These are phyloP conservation scores for Colletotrichum brevisporum DNA, from an alignment of 2,329 filamentous ascomycete genomes.

Conservation along the genomic window DNA sequence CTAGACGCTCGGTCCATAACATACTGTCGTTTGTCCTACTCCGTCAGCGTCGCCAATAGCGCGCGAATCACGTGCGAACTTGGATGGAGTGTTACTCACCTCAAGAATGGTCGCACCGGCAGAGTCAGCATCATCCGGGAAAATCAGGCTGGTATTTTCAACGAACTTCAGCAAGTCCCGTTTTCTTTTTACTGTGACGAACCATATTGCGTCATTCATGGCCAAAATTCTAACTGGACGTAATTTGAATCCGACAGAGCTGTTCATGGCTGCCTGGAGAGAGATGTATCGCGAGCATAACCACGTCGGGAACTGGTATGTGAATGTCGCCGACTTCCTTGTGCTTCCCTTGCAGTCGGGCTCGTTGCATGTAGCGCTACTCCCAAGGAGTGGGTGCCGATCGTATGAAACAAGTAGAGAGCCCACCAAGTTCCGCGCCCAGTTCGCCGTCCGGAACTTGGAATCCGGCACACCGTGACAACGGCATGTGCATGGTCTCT, in stretches of 20 bases:
- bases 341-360: not conserved
- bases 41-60: not conserved
- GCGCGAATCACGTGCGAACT: not conserved
- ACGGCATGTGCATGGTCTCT: slow-evolving; percentile 1
- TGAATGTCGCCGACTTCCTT: not conserved
- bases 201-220: fast-evolving
- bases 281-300: slow-evolving; percentile 3
- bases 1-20: fast-evolving
- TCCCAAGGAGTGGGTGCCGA: fast-evolving
- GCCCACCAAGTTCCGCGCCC: not conserved
- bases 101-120: not conserved
- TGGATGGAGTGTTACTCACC: not conserved
- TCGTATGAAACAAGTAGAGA: not conserved
- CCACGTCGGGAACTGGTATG: not conserved
- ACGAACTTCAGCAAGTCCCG: not conserved
- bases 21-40: not conserved
- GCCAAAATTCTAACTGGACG: not conserved
- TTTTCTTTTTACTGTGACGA: fast-evolving
- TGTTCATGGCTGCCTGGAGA: not conserved
- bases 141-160: not conserved
- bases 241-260: not conserved
- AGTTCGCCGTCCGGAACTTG: not conserved
- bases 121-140: not conserved
- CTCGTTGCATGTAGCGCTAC: not conserved
- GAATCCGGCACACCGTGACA: slow-evolving; percentile 3